Evolutionary conservation across 805 yeast species (phyloP), one percentile per base, ranked within the genome.

Genomic region (Priceomyces medius): DNA sequence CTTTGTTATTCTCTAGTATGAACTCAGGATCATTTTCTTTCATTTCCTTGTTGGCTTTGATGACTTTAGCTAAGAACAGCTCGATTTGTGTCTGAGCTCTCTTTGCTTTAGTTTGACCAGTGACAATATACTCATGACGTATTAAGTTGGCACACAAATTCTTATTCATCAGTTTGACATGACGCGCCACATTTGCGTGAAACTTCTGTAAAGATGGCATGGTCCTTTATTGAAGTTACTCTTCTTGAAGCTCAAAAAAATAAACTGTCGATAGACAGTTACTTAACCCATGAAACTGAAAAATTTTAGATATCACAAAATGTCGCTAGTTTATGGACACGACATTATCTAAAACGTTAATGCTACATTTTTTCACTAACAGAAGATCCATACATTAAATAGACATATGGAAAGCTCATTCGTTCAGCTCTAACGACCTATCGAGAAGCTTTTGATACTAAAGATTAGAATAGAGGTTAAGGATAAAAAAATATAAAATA

Each of bases 181-280:
- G 75, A 47, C 70, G 64, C 14, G 67, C 67, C 60, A 64, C 71
- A 38, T 69, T 66, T 38, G 64, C 70, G 42, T 66, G 69, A 51
- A 61, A 61, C 48, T 68, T 67, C 47, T 67, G 71, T 40, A 68
- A 56, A 13, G 73, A 58, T 12, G 73, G 73, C 74, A 69, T 68
- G 13, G n/a, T n/a, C n/a, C n/a, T n/a, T n/a, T n/a, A n/a, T n/a
- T n/a, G n/a, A n/a, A 23, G 27, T 9, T 9, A 12, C 27, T 23
- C 12, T 23, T 23, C 9, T 9, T 23, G 27, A 23, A 9, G 12
- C 12, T 9, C 27, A 23, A 23, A 23, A 23, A 23, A 9, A 9
- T 12, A 12, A 9, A 12, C 10, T 23, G 27, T 23, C 12, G 27
- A 23, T 23, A 23, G 9, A 23, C 12, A 23, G 9, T 23, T 23